Conservation (phyloP, 805 yeast genomes). For the Maudiozyma saulgeensis region DNA sequence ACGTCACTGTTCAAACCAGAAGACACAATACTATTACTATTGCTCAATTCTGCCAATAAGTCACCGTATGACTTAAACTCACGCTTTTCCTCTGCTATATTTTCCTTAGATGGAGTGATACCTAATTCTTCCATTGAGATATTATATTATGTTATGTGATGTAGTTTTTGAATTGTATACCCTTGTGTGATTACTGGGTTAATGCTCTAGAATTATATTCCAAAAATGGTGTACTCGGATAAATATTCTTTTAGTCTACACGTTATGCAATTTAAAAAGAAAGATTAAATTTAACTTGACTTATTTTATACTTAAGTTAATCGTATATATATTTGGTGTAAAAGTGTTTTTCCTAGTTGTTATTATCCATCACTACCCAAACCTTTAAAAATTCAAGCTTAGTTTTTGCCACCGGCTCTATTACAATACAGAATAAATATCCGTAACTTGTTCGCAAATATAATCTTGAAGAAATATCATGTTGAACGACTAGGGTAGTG, state of each 20-base stretch:
- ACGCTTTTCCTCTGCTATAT: conserved; percentile 27
- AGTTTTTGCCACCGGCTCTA: not conserved
- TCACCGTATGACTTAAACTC: conserved; percentile 26
- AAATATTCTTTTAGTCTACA: too few relatives aligned
- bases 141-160: not conserved
- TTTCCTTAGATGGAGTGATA: conserved; percentile 31
- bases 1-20: conserved; percentile 45
- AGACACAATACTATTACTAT: conserved; percentile 10
- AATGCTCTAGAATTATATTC: too few relatives aligned
- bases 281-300: too few relatives aligned
- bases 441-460: too few relatives aligned
- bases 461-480: not conserved
- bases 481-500: not conserved
- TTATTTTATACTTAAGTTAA: too few relatives aligned
- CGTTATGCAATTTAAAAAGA: too few relatives aligned
- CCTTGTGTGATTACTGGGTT: too few relatives aligned
- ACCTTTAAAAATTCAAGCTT: not conserved
- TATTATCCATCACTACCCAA: not conserved
- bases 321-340: too few relatives aligned
- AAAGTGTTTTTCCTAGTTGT: too few relatives aligned
- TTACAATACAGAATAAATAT: not conserved
- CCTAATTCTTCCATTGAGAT: conserved; percentile 56
- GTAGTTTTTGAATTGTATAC: too few relatives aligned
- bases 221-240: too few relatives aligned
- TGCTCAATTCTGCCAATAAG: conserved; percentile 24